A percentile compares a stretch with the other conserved stretches of the same genome.
Conservation (phyloP, 2,329 filamentous ascomycete species). For the Aspergillus novofumigatus region DNA sequence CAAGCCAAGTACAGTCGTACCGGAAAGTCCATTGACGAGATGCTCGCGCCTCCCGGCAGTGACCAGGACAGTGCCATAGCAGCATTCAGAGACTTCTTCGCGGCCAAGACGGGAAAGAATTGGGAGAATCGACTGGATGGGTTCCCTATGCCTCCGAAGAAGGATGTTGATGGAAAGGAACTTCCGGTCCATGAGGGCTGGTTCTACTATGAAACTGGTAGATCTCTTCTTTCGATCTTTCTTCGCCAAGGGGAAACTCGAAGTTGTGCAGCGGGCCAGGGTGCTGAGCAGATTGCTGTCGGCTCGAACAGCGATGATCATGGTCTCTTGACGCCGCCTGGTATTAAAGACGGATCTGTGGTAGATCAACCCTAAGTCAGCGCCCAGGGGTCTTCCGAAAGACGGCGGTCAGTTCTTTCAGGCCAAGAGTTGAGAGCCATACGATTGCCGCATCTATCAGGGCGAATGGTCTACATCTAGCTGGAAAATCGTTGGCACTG, state of each 20-base stretch:
- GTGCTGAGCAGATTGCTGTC: not conserved
- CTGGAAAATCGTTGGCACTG: too few species aligned
- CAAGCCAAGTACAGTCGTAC: slow-evolving; percentile 46
- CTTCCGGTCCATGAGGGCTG: slow-evolving; percentile 28
- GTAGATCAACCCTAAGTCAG: not conserved
- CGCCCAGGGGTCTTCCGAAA: too few species aligned
- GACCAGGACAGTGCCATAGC: slow-evolving; percentile 41
- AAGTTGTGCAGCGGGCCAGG: not conserved
- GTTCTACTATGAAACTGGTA: slow-evolving; percentile 25
- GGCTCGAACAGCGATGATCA: not conserved
- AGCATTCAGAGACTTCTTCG: slow-evolving; percentile 57
- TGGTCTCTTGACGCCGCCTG: not conserved
- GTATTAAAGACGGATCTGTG: too few species aligned
- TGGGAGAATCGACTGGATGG: slow-evolving; percentile 50
- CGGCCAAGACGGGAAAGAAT: slow-evolving; percentile 51
- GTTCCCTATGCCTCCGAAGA: slow-evolving; percentile 16
- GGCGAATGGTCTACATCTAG: too few species aligned
- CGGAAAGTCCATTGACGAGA: slow-evolving; percentile 27
- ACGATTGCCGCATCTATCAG: too few species aligned
- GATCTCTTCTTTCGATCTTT: slow-evolving; percentile 19
- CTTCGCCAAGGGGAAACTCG: slow-evolving; percentile 11
- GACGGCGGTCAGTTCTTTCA: too few species aligned
- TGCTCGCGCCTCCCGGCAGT: slow-evolving; percentile 31
- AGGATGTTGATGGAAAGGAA: slow-evolving; percentile 18
- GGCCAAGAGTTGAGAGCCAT: too few species aligned